Percentiles rank a stretch among this genome's conserved stretches.
Evolutionary conservation across 805 yeast genomes (phyloP).

Genomic region (Sugiyamaella smithiae): DNA sequence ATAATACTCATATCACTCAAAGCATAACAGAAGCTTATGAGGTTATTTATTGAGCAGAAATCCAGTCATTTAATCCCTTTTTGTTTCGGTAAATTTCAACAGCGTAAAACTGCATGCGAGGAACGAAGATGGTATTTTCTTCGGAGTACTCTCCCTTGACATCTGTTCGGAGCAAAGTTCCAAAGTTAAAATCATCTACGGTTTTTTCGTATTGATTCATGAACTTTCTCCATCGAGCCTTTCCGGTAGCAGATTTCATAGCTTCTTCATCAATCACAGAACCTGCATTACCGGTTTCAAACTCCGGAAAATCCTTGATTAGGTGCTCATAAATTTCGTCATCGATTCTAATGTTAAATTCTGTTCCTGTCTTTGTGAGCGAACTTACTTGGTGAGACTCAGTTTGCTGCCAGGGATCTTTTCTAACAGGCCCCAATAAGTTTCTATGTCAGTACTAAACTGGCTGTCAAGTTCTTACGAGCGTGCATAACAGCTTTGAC

Average conservation of each 20-base stretch:
- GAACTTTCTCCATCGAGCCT: slow-evolving; percentile 87
- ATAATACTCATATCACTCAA: too few species aligned
- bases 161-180: slow-evolving; percentile 82
- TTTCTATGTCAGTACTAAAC: slow-evolving; percentile 37
- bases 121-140: slow-evolving; percentile 79
- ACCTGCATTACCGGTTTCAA: slow-evolving; percentile 51
- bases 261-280: slow-evolving; percentile 67
- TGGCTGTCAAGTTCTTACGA: slow-evolving; percentile 31
- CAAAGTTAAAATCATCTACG: slow-evolving; percentile 91
- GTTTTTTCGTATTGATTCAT: slow-evolving; percentile 75
- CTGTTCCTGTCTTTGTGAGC: background rate
- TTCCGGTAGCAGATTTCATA: slow-evolving; percentile 76
- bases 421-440: slow-evolving; percentile 81
- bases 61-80: slow-evolving; percentile 91
- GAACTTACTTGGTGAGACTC: slow-evolving; percentile 40
- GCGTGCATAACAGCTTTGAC: slow-evolving; percentile 96
- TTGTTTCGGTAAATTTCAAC: slow-evolving; percentile 92
- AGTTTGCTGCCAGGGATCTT: slow-evolving; percentile 66
- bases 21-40: too few species aligned
- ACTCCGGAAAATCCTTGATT: slow-evolving; percentile 84
- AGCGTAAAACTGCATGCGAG: slow-evolving; percentile 92
- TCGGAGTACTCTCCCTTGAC: slow-evolving; percentile 73
- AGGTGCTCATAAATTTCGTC: slow-evolving; percentile 40
- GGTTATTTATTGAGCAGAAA: too few species aligned
- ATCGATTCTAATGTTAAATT: slow-evolving; percentile 26